These are phyloP conservation scores for Echeveria elegans DNA, from an alignment of 164 flowering plant species.

Conservation along the genomic window DNA sequence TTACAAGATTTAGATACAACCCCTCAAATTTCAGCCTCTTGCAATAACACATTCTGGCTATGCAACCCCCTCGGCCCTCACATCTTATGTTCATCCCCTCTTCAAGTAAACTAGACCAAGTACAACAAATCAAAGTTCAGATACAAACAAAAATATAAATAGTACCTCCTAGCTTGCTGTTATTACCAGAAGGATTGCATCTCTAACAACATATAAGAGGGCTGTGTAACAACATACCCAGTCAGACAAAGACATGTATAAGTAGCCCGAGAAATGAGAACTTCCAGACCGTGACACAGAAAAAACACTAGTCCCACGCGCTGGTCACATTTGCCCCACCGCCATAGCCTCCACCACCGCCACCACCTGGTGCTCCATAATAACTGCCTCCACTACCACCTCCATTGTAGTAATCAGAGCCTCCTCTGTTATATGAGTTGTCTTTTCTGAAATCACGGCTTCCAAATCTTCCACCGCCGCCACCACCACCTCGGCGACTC, in stretches of 20 bases:
- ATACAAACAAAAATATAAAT: neutral
- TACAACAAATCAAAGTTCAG: neutral
- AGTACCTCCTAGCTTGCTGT: neutral
- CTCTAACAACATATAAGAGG: neutral
- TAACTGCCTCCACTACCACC: slow-evolving; percentile 25
- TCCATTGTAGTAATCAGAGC: slow-evolving; percentile 34
- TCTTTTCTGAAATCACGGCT: slow-evolving; percentile 63
- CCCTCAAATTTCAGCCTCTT: neutral
- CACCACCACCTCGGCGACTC: slow-evolving; percentile 25
- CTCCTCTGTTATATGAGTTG: slow-evolving; percentile 26
- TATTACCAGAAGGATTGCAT: neutral
- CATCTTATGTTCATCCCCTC: no score
- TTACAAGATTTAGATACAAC: neutral
- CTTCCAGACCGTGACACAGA: neutral
- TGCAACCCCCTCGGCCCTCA: neutral
- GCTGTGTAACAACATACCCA: neutral
- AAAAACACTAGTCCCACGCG: slow-evolving; percentile 41
- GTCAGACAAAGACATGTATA: neutral
- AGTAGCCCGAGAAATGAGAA: neutral
- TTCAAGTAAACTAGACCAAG: neutral
- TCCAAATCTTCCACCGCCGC: slow-evolving; percentile 63
- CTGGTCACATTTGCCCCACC: slow-evolving; percentile 28
- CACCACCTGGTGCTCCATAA: slow-evolving; percentile 15
- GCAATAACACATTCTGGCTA: slow-evolving; percentile 2
- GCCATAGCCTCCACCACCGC: slow-evolving; percentile 14